Conservation (phyloP, 2,329 filamentous ascomycete genomes). For the Pseudogymnoascus sp. region DNA sequence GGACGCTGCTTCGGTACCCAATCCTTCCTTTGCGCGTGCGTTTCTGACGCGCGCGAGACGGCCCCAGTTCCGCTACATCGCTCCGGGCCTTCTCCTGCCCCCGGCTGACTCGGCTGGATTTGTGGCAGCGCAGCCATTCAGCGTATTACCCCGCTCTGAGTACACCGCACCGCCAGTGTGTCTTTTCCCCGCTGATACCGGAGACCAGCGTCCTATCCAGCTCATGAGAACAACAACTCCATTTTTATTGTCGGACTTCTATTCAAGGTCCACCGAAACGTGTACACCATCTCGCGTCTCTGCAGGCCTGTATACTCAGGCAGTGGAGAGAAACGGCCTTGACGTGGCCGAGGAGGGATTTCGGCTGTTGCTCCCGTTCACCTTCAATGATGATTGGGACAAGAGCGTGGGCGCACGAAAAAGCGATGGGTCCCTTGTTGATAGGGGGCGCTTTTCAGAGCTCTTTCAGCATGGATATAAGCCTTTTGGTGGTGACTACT, state of each 20-base stretch:
- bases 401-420: neutral
- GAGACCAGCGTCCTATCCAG: slow-evolving; percentile 12
- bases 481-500: slow-evolving; percentile 27
- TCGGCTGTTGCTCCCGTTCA: neutral
- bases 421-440: slow-evolving; percentile 11
- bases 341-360: neutral
- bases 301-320: neutral
- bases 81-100: neutral
- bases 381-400: neutral
- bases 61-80: neutral
- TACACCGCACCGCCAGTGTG: slow-evolving; percentile 22
- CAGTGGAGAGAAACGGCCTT: neutral
- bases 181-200: slow-evolving; percentile 24
- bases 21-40: neutral
- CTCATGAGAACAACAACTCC: slow-evolving; percentile 25
- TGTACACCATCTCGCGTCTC: neutral
- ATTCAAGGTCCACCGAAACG: neutral
- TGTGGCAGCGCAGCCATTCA: slow-evolving; percentile 20
- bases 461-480: slow-evolving; percentile 31
- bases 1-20: neutral
- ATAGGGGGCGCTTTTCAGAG: slow-evolving; percentile 16
- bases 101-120: slow-evolving; percentile 17
- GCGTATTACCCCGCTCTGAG: slow-evolving; percentile 12
- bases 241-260: neutral
- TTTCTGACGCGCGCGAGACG: neutral